Conservation (phyloP, 1,284 basidiomycete genomes). For the Leccinum subfulvum region DNA sequence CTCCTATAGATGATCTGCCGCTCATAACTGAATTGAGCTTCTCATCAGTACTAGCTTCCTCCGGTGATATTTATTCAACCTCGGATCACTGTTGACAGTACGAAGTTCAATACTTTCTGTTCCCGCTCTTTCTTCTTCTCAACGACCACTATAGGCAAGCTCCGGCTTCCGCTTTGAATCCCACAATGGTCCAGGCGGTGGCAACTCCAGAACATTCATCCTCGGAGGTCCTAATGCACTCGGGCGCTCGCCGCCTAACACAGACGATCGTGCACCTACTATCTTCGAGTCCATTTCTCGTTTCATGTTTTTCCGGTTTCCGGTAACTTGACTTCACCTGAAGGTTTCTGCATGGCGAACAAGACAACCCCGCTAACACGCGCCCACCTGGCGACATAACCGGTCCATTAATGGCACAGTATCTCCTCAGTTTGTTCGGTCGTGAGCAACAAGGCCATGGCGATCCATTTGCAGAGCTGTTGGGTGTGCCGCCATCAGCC, state of each 20-base stretch:
- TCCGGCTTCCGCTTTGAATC: slow-evolving; percentile 41
- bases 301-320: not conserved
- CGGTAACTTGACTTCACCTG: not conserved
- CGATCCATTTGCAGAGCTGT: slow-evolving; percentile 43
- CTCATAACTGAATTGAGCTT: too few relatives aligned
- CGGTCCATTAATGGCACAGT: slow-evolving; percentile 67
- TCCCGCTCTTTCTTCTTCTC: slow-evolving; percentile 1
- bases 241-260: slow-evolving; percentile 17
- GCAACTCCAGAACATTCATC: slow-evolving; percentile 41
- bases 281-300: slow-evolving; percentile 46
- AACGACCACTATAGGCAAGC: slow-evolving; percentile 8
- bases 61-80: too few relatives aligned
- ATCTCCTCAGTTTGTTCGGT: slow-evolving; percentile 62
- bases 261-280: slow-evolving; percentile 35
- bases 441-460: slow-evolving; percentile 34
- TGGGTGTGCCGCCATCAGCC: slow-evolving; percentile 34
- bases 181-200: slow-evolving; percentile 36
- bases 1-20: too few relatives aligned
- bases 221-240: slow-evolving; percentile 42
- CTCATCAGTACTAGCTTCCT: too few relatives aligned
- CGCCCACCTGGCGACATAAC: slow-evolving; percentile 44
- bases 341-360: slow-evolving; percentile 39
- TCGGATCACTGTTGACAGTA: too few relatives aligned
- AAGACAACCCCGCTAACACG: slow-evolving; percentile 19
- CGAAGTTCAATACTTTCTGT: not conserved